Conservation (phyloP, 208 protist genomes). For the Wallacemonas collosoma region DNA sequence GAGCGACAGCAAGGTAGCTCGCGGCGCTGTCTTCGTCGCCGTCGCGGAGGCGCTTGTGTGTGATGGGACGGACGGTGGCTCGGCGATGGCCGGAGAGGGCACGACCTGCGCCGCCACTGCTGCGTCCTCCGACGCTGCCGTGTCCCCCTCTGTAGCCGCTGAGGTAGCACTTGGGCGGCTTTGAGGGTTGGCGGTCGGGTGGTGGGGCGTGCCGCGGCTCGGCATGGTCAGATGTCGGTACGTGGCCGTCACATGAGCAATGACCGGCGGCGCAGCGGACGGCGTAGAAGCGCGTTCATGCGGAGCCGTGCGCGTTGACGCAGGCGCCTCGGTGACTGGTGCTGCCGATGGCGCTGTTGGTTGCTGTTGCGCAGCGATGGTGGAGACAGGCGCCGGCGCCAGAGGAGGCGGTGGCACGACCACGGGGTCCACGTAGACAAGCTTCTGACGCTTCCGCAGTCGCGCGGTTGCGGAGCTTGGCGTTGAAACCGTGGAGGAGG, state of each 20-base stretch:
- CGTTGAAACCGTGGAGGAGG: not conserved
- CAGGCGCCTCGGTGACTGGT: not conserved
- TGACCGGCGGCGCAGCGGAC: not conserved
- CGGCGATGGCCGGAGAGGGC: not conserved
- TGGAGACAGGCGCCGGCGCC: too few species aligned
- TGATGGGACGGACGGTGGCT: not conserved
- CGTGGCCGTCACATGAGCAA: not conserved
- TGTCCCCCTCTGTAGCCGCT: too few species aligned
- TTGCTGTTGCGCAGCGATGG: too few species aligned
- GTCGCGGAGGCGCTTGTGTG: too few species aligned
- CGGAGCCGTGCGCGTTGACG: not conserved
- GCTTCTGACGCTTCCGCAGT: constrained; percentile 10
- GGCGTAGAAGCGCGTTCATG: too few species aligned
- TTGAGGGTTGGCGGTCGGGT: not conserved
- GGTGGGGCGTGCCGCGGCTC: not conserved
- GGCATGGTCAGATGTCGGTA: constrained; percentile 11
- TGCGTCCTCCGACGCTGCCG: too few species aligned
- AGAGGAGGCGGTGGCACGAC: too few species aligned
- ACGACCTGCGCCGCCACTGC: not conserved
- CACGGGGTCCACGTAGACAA: constrained; percentile 2
- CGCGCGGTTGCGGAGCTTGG: constrained; percentile 9
- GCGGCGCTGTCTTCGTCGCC: not conserved
- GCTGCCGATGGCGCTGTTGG: not conserved
- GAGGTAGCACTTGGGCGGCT: too few species aligned
- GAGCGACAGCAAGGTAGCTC: not conserved